Evolutionary conservation across 768 basidiomycete species (phyloP).

Genomic region (Tubosaeta sp.): DNA sequence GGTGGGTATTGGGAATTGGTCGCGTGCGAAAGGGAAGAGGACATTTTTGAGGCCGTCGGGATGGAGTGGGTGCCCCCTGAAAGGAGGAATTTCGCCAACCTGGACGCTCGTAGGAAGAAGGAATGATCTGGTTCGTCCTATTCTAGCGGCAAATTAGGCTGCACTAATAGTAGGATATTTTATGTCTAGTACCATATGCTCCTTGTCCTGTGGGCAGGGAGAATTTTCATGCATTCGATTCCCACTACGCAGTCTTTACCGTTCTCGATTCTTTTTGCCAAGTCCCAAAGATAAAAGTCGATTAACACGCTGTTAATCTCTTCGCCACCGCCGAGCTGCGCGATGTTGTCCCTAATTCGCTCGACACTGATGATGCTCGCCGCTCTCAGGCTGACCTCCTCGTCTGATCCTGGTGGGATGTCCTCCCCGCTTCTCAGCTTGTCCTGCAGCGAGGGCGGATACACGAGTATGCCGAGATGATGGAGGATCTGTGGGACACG

Average conservation of each 20-base stretch:
- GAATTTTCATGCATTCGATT: conserved; percentile 49
- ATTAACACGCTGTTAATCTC: conserved; percentile 72
- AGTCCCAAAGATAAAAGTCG: conserved; percentile 90
- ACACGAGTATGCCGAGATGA: conserved; percentile 71
- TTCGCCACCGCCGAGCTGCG: conserved; percentile 20
- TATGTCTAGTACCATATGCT: conserved; percentile 76
- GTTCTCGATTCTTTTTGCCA: conserved; percentile 70
- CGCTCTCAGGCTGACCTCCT: conserved; percentile 77
- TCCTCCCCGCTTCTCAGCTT: conserved; percentile 42
- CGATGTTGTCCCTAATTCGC: conserved; percentile 60
- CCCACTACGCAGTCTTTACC: conserved; percentile 59
- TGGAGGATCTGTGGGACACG: conserved; percentile 89
- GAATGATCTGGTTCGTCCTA: conserved; percentile 2
- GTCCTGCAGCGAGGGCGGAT: conserved; percentile 57
- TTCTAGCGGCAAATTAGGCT: conserved; percentile 1
- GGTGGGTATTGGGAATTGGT: conserved; percentile 23
- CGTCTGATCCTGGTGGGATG: conserved; percentile 53
- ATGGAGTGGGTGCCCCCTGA: conserved; percentile 27
- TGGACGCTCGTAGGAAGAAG: conserved; percentile 5
- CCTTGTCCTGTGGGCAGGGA: conserved; percentile 74
- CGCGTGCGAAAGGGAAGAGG: conserved; percentile 22
- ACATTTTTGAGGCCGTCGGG: conserved; percentile 21
- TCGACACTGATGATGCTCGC: conserved; percentile 82
- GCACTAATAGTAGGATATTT: conserved; percentile 13
- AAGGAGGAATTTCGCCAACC: conserved; percentile 22